phyloP scores from a whole-genome alignment of 1,284 basidiomycete species.

The Mycena citricolor region DNA sequence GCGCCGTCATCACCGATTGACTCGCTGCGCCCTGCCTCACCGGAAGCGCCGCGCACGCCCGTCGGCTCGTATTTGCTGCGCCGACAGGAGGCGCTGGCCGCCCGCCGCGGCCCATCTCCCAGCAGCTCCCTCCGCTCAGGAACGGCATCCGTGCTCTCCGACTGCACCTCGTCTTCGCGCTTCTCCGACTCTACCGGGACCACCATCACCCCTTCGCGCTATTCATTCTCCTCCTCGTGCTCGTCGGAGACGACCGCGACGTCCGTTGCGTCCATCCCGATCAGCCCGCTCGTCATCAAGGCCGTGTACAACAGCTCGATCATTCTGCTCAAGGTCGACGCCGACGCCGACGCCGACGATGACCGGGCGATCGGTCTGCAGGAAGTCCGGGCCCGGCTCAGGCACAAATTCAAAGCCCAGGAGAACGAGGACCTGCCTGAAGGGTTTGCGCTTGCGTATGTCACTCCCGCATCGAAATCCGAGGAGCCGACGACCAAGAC shows the following conservation, averaged over 20 bases:
- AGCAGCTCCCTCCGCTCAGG: constrained; percentile 23
- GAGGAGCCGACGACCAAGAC: constrained; percentile 1
- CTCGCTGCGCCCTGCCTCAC: constrained; percentile 3
- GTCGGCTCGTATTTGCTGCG: constrained; percentile 5
- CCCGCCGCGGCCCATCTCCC: constrained; percentile 22
- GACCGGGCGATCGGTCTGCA: constrained; percentile 41
- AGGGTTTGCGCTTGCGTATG: constrained; percentile 50
- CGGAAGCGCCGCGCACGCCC: constrained; percentile 8
- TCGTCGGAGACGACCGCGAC: constrained; percentile 24
- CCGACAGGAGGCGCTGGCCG: constrained; percentile 9
- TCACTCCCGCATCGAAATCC: constrained; percentile 19
- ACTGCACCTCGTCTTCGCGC: constrained; percentile 20
- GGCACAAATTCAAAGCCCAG: constrained; percentile 61
- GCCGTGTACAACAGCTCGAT: constrained; percentile 59
- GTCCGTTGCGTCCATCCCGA: constrained; percentile 26
- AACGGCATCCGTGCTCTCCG: constrained; percentile 17
- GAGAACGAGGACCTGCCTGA: constrained; percentile 53
- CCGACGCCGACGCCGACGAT: too few relatives aligned
- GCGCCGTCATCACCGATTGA: too few relatives aligned
- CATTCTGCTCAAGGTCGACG: constrained; percentile 63
- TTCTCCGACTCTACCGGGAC: constrained; percentile 24
- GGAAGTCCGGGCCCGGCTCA: constrained; percentile 56
- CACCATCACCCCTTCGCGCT: constrained; percentile 24
- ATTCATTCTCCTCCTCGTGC: constrained; percentile 31
- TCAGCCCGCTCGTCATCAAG: constrained; percentile 56